phyloP scores from a whole-genome alignment of 192 early-diverging fungal genomes.

The Coemansia sp. region DNA sequence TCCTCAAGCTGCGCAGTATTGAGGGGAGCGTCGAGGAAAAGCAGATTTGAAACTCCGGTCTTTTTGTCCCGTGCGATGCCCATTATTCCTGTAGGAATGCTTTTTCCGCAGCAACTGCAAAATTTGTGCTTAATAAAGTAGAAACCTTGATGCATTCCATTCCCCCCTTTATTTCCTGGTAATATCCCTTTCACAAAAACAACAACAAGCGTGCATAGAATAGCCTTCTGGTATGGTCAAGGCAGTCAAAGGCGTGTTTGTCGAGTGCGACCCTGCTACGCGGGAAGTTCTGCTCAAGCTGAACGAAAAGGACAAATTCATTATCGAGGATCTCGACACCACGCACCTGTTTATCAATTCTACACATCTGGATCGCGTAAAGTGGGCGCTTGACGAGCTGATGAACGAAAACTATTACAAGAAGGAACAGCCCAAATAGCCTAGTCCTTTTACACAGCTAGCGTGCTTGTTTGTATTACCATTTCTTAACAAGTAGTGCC shows the following conservation, averaged over 20 bases:
- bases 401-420: slow-evolving; percentile 78
- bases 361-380: slow-evolving; percentile 60
- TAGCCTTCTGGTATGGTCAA: slow-evolving; percentile 31
- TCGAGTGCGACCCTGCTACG: slow-evolving; percentile 76
- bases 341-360: slow-evolving; percentile 80
- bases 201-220: no score
- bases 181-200: no score
- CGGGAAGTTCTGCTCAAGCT: slow-evolving; percentile 76
- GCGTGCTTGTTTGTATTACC: background rate
- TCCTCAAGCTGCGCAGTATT: slow-evolving; percentile 87
- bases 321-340: slow-evolving; percentile 84
- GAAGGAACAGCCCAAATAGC: slow-evolving; percentile 7
- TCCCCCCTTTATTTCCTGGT: no score
- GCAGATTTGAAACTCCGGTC: slow-evolving; percentile 22
- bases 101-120: background rate
- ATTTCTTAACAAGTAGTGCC: background rate
- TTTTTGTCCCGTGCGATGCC: background rate
- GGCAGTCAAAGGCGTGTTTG: slow-evolving; percentile 55
- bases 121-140: background rate
- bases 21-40: slow-evolving; percentile 59
- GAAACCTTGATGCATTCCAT: no score
- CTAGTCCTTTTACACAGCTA: background rate
- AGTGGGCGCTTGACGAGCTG: slow-evolving; percentile 67
- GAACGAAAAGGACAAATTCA: slow-evolving; percentile 69
- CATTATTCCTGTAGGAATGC: background rate